phyloP scores from a whole-genome alignment of 2,329 filamentous ascomycete species.

The Colletotrichum graminicola region DNA sequence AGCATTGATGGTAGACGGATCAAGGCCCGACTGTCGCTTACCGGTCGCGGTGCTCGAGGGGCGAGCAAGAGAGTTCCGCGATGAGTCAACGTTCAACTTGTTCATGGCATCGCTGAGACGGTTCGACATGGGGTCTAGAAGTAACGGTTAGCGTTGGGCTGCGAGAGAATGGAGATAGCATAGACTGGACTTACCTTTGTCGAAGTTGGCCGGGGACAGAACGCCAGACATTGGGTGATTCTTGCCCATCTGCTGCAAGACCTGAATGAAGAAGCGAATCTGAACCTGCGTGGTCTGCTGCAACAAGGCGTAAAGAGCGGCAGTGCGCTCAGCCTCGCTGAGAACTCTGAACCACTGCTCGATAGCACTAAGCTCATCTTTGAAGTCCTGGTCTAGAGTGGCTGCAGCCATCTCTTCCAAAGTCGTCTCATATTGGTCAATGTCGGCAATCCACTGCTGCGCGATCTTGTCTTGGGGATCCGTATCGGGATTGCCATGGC shows the following conservation, averaged over 20 bases:
- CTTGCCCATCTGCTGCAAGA: slow-evolving; percentile 98
- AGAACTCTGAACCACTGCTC: slow-evolving; percentile 99
- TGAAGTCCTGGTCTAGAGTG: slow-evolving; percentile 99
- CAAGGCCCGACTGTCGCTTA: slow-evolving; percentile 95
- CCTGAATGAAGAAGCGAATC: slow-evolving; percentile 98
- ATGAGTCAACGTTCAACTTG: slow-evolving; percentile 89
- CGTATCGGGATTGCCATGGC: slow-evolving; percentile 75
- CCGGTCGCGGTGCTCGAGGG: slow-evolving; percentile 81
- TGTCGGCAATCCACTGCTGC: slow-evolving; percentile 98
- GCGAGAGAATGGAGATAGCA: not conserved
- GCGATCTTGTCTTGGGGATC: slow-evolving; percentile 94
- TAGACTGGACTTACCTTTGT: slow-evolving; percentile 78
- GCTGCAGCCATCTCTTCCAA: slow-evolving; percentile 98
- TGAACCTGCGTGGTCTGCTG: slow-evolving; percentile 99
- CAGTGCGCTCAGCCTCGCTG: slow-evolving; percentile 95
- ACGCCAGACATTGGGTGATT: slow-evolving; percentile 97
- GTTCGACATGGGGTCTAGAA: slow-evolving; percentile 92
- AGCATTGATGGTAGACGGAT: slow-evolving; percentile 92
- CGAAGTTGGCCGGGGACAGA: slow-evolving; percentile 93
- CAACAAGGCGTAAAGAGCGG: slow-evolving; percentile 92
- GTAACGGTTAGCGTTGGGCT: slow-evolving; percentile 43
- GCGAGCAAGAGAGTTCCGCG: slow-evolving; percentile 87
- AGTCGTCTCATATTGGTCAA: slow-evolving; percentile 99
- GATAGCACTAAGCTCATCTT: slow-evolving; percentile 98
- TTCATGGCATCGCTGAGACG: slow-evolving; percentile 96